Conservation (phyloP, 208 protist species). For the Leishmania arabica region DNA sequence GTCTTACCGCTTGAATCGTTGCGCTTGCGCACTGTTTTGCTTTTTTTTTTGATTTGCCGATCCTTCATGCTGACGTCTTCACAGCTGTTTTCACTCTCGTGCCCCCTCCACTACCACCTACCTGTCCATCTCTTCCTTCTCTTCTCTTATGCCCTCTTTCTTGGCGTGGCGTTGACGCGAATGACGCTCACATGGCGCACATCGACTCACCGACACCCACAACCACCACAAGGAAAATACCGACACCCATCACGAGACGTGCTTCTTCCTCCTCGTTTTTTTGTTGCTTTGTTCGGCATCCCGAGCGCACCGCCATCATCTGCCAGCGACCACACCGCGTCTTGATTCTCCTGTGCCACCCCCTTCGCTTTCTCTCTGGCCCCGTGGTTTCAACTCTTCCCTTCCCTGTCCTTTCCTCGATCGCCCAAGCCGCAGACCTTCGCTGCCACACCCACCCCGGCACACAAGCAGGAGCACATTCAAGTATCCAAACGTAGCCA, state of each 20-base stretch:
- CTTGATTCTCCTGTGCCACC: background rate
- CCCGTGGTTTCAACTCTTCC: background rate
- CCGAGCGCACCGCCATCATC: background rate
- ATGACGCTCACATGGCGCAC: background rate
- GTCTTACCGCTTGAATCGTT: background rate
- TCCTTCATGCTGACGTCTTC: background rate
- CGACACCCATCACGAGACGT: background rate
- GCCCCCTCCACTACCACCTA: background rate
- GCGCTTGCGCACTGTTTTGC: background rate
- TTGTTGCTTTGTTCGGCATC: background rate
- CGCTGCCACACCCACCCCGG: background rate
- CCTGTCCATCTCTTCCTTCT: background rate
- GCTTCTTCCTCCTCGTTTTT: background rate
- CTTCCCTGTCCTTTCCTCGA: background rate
- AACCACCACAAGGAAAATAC: background rate
- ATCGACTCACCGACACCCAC: background rate
- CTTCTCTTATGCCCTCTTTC: background rate
- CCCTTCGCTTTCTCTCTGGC: background rate
- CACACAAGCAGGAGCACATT: background rate
- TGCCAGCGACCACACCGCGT: background rate
- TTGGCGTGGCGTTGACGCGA: background rate
- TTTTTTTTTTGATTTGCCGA: background rate
- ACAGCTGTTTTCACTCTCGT: background rate
- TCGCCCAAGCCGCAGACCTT: background rate
- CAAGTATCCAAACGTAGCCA: background rate